Evolutionary conservation across 306 rosid species (phyloP).

Genomic region (Pachyrhizus erosus): DNA sequence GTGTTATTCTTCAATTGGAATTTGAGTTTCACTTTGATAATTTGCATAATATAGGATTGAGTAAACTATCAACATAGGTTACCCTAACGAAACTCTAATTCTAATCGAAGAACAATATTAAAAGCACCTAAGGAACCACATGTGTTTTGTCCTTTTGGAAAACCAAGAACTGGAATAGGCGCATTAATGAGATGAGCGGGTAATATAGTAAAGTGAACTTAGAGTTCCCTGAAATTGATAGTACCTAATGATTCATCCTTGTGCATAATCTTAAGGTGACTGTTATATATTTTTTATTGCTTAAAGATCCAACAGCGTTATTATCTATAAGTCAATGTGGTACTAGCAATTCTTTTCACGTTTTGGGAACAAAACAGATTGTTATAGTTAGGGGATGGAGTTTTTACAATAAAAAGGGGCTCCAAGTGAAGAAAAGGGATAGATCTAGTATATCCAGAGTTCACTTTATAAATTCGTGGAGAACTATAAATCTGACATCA

Average conservation of each 20-base stretch:
- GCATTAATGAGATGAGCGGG: not conserved
- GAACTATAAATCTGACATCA: not conserved
- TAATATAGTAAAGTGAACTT: not conserved
- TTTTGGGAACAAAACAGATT: slow-evolving; percentile 12
- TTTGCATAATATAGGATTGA: not conserved
- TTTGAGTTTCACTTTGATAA: not conserved
- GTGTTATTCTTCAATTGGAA: not conserved
- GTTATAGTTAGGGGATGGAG: not conserved
- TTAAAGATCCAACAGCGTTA: slow-evolving; percentile 22
- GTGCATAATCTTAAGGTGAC: slow-evolving; percentile 4
- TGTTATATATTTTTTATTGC: not conserved
- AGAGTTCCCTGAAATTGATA: not conserved
- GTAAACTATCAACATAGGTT: not conserved
- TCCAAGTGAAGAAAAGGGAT: slow-evolving; percentile 13
- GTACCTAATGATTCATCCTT: not conserved
- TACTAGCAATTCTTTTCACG: not conserved
- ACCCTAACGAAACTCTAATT: not conserved
- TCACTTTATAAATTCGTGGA: not conserved
- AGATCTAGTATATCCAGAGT: slow-evolving; percentile 28
- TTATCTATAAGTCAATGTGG: not conserved
- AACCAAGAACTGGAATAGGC: not conserved
- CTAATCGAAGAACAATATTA: too few relatives aligned
- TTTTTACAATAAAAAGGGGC: not conserved
- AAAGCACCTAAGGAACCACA: too few relatives aligned
- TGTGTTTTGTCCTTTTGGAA: not conserved